These are phyloP conservation scores for Colletotrichum noveboracense DNA, from an alignment of 2,329 filamentous ascomycete genomes.

Conservation along the genomic window DNA sequence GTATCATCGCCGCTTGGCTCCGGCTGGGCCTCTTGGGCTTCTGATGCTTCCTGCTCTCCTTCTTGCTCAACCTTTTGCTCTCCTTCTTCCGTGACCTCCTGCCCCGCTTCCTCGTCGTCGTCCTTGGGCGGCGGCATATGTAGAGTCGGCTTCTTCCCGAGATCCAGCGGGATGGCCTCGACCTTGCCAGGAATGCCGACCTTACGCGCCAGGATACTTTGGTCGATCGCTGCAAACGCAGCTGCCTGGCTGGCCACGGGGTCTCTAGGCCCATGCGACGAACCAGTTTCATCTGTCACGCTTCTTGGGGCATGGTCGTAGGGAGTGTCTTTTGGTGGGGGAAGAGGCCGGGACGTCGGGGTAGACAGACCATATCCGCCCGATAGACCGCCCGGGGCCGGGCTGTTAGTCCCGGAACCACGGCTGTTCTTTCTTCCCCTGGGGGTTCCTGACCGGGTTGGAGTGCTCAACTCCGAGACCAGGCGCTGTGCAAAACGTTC, in stretches of 20 bases:
- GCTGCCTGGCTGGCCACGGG: conserved; percentile 57
- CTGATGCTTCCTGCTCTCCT: conserved; percentile 18
- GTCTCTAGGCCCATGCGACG: conserved; percentile 9
- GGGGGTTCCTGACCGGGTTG: conserved; percentile 55
- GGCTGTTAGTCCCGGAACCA: conserved; percentile 33
- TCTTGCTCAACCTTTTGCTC: conserved; percentile 21
- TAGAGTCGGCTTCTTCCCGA: conserved; percentile 35
- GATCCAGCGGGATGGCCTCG: conserved; percentile 53
- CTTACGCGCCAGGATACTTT: conserved; percentile 62
- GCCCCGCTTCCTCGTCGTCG: conserved; percentile 29
- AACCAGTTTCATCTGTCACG: conserved; percentile 24
- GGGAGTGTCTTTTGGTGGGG: conserved; percentile 49
- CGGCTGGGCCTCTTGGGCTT: conserved; percentile 22
- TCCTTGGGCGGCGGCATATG: conserved; percentile 21
- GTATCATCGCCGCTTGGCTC: conserved; percentile 19
- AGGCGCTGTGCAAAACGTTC: conserved; percentile 69
- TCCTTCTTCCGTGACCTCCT: conserved; percentile 28
- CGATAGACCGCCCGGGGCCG: conserved; percentile 31
- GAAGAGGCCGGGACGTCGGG: conserved; percentile 38
- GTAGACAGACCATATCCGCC: conserved; percentile 34
- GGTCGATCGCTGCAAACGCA: conserved; percentile 68
- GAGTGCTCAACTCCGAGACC: conserved; percentile 62
- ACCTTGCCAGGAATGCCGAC: conserved; percentile 54
- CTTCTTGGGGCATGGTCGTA: conserved; percentile 40
- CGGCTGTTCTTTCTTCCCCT: conserved; percentile 54